phyloP scores from a whole-genome alignment of 176 grass and related monocot species.

The Ananas comosus region DNA sequence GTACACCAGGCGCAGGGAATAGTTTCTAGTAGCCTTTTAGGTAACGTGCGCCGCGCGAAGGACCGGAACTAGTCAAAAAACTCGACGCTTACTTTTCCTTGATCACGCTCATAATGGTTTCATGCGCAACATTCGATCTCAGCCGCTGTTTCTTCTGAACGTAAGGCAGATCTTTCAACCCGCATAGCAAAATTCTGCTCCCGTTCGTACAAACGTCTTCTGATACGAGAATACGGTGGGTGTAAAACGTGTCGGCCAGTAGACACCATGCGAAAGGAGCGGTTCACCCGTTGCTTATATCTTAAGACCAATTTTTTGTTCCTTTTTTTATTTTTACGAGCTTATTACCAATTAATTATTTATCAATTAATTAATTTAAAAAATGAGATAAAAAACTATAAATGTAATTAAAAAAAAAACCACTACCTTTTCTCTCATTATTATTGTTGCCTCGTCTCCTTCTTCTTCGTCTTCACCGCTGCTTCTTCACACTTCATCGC shows the following conservation, averaged over 20 bases:
- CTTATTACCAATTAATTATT: too few species aligned
- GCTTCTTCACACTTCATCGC: too few species aligned
- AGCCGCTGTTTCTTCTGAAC: neutral
- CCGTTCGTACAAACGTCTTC: neutral
- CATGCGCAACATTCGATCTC: neutral
- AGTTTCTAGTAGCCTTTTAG: too few species aligned
- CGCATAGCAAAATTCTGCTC: neutral
- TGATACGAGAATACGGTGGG: neutral
- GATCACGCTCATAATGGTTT: neutral
- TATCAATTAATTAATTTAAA: too few species aligned
- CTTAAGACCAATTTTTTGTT: neutral
- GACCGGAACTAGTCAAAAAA: neutral
- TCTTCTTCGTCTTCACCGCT: too few species aligned
- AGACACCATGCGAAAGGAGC: neutral
- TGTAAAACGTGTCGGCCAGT: neutral
- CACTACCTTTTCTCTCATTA: too few species aligned
- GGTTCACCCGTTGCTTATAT: neutral
- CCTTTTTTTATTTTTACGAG: neutral
- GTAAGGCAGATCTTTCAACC: neutral
- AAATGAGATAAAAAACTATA: too few species aligned
- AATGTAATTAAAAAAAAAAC: too few species aligned
- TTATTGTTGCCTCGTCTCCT: too few species aligned
- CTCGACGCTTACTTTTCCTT: too few species aligned
- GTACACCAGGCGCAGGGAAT: too few species aligned
- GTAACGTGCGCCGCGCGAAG: conserved; percentile 1